Percentiles rank a stretch among this genome's conserved stretches.
phyloP scores from a whole-genome alignment of 75 land plant genomes.

The Pinus tabuliformis region DNA sequence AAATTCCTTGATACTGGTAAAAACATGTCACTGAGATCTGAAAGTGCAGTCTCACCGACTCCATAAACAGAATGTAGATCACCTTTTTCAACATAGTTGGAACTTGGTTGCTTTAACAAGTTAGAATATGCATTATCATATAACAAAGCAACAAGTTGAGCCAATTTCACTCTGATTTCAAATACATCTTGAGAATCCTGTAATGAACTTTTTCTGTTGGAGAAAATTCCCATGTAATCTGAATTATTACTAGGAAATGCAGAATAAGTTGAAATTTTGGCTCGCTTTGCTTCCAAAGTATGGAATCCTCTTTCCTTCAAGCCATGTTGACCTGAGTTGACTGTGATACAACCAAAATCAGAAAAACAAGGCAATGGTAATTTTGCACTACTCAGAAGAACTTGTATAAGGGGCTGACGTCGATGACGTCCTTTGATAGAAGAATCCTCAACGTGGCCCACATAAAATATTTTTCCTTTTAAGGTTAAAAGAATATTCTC shows the following conservation, averaged over 20 bases:
- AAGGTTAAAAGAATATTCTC: slow-evolving; percentile 10
- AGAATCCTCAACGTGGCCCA: slow-evolving; percentile 22
- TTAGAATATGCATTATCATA: slow-evolving; percentile 34
- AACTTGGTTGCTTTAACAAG: slow-evolving; percentile 29
- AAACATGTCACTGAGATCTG: slow-evolving; percentile 16
- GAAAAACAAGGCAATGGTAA: slow-evolving; percentile 15
- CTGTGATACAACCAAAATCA: slow-evolving; percentile 15
- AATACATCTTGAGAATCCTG: slow-evolving; percentile 14
- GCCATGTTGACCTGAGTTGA: slow-evolving; percentile 7
- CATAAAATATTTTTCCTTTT: slow-evolving; percentile 32
- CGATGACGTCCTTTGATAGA: slow-evolving; percentile 37
- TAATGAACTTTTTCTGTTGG: slow-evolving; percentile 13
- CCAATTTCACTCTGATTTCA: background rate
- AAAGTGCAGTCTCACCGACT: slow-evolving; percentile 20
- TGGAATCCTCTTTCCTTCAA: slow-evolving; percentile 14
- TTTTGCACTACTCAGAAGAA: slow-evolving; percentile 42
- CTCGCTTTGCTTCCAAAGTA: slow-evolving; percentile 26
- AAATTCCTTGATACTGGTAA: background rate
- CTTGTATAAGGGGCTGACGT: slow-evolving; percentile 39
- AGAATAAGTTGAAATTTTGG: slow-evolving; percentile 18
- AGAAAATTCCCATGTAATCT: slow-evolving; percentile 10
- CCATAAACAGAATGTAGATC: slow-evolving; percentile 22
- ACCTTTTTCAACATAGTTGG: slow-evolving; percentile 35
- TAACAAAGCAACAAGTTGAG: slow-evolving; percentile 7
- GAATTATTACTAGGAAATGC: slow-evolving; percentile 15